Evolutionary conservation across 208 protist genomes (phyloP).

Genomic region (Wallacemonas rigidus): DNA sequence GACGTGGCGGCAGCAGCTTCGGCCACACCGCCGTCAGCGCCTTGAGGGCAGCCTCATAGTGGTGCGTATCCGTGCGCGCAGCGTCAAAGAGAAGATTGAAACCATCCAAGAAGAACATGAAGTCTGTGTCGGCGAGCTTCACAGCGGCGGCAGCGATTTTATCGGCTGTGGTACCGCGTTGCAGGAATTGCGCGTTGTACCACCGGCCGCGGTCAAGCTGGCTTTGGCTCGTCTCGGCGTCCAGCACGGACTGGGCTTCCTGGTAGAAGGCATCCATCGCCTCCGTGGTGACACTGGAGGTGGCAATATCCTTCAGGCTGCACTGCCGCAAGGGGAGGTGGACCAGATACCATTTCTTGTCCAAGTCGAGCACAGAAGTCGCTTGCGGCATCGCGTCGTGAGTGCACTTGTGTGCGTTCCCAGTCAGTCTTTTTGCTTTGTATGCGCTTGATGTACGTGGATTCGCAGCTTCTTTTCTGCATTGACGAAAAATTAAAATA

Average conservation of each 20-base stretch:
- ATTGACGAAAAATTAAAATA: too few species aligned
- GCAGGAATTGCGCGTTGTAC: conserved; percentile 89
- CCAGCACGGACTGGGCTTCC: conserved; percentile 78
- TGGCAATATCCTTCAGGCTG: conserved; percentile 90
- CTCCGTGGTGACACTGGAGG: conserved; percentile 65
- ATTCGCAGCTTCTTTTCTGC: too few species aligned
- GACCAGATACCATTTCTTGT: conserved; percentile 81
- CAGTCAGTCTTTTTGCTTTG: too few species aligned
- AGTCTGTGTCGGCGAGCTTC: conserved; percentile 89
- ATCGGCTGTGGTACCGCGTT: conserved; percentile 85
- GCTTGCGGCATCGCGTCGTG: background rate
- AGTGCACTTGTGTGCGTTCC: too few species aligned
- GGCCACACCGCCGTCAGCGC: conserved; percentile 86
- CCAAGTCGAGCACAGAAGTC: conserved; percentile 60
- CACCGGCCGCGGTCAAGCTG: conserved; percentile 79
- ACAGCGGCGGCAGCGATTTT: conserved; percentile 88
- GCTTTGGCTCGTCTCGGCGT: conserved; percentile 53
- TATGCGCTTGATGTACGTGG: too few species aligned
- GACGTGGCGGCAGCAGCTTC: conserved; percentile 82
- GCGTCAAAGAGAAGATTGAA: conserved; percentile 91
- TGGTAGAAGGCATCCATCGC: conserved; percentile 82
- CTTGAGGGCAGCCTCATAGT: conserved; percentile 91
- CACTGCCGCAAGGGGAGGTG: conserved; percentile 71
- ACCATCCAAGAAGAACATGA: conserved; percentile 91
- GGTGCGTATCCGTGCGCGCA: conserved; percentile 86